Percentiles rank a stretch among this genome's conserved stretches.
phyloP scores from a whole-genome alignment of 2,329 filamentous ascomycete genomes.

The Colletotrichum magnum region DNA sequence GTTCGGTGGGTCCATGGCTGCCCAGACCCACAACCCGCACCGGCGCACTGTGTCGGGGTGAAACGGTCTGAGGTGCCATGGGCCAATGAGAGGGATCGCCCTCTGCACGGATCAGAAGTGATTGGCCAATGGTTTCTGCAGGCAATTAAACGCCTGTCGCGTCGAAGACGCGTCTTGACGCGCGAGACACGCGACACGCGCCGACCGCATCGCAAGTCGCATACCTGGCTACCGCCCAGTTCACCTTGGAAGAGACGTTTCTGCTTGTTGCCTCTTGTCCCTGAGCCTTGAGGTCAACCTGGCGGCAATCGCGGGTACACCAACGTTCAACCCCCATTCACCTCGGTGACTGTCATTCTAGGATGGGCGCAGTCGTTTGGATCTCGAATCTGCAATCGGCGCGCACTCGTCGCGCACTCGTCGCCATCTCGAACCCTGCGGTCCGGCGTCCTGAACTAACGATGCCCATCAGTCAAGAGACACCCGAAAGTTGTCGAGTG shows the following conservation, averaged over 20 bases:
- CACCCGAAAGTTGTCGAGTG: background rate
- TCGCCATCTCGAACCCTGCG: background rate
- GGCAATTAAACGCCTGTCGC: constrained; percentile 33
- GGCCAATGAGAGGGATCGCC: constrained; percentile 9
- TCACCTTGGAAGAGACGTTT: background rate
- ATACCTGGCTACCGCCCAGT: background rate
- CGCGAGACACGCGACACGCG: constrained; percentile 35
- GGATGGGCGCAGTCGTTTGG: background rate
- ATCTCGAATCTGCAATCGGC: too few relatives aligned
- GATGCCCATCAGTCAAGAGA: background rate
- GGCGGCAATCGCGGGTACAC: constrained; percentile 22
- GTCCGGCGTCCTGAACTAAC: background rate
- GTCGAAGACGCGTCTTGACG: constrained; percentile 25
- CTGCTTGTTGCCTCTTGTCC: background rate
- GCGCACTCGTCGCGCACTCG: background rate
- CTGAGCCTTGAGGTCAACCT: background rate
- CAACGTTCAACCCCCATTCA: background rate
- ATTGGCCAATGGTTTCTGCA: constrained; percentile 32
- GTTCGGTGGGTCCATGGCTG: too few relatives aligned
- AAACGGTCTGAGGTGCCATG: constrained; percentile 14
- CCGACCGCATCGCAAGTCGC: constrained; percentile 29
- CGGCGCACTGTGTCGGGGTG: constrained; percentile 32
- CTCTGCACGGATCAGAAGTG: background rate
- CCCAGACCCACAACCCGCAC: background rate
- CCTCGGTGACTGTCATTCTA: background rate